phyloP scores from a whole-genome alignment of 352 stramenopile genomes.

The Peronosclerospora sorghi region DNA sequence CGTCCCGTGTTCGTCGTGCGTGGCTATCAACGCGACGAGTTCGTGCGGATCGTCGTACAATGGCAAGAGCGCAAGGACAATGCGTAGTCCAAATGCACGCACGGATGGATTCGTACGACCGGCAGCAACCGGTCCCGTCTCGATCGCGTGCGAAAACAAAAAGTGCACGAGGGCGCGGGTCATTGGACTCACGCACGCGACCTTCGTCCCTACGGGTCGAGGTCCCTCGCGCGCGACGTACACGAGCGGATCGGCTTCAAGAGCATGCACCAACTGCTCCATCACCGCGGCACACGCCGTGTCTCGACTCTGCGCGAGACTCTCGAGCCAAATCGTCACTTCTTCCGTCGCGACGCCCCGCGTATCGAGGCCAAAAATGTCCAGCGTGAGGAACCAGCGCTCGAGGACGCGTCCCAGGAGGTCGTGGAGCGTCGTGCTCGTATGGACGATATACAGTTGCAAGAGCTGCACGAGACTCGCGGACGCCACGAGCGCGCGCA shows the following conservation, averaged over 20 bases:
- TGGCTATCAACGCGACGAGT: slow-evolving; percentile 32
- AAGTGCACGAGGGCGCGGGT: slow-evolving; percentile 43
- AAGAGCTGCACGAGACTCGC: slow-evolving; percentile 68
- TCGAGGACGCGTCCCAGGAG: slow-evolving; percentile 40
- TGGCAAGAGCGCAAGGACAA: slow-evolving; percentile 29
- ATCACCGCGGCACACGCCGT: slow-evolving; percentile 30
- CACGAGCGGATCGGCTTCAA: slow-evolving; percentile 36
- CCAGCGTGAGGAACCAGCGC: slow-evolving; percentile 39
- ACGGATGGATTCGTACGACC: slow-evolving; percentile 20
- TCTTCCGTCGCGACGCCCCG: slow-evolving; percentile 28
- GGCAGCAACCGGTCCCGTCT: slow-evolving; percentile 2
- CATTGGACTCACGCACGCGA: slow-evolving; percentile 35
- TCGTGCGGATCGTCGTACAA: slow-evolving; percentile 23
- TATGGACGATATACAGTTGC: slow-evolving; percentile 33
- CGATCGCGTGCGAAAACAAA: slow-evolving; percentile 12
- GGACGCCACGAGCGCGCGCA: slow-evolving; percentile 36
- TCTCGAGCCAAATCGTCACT: slow-evolving; percentile 57
- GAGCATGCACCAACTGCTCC: slow-evolving; percentile 30
- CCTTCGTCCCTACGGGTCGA: too few species aligned
- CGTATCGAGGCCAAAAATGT: slow-evolving; percentile 38
- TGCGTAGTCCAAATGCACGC: slow-evolving; percentile 28
- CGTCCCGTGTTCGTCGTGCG: slow-evolving; percentile 5
- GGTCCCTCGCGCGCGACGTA: too few species aligned
- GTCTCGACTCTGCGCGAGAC: slow-evolving; percentile 26
- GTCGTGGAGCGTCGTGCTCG: slow-evolving; percentile 24